Conservation (phyloP, 495 filamentous ascomycete genomes). For the Glutinoglossum americanum region DNA sequence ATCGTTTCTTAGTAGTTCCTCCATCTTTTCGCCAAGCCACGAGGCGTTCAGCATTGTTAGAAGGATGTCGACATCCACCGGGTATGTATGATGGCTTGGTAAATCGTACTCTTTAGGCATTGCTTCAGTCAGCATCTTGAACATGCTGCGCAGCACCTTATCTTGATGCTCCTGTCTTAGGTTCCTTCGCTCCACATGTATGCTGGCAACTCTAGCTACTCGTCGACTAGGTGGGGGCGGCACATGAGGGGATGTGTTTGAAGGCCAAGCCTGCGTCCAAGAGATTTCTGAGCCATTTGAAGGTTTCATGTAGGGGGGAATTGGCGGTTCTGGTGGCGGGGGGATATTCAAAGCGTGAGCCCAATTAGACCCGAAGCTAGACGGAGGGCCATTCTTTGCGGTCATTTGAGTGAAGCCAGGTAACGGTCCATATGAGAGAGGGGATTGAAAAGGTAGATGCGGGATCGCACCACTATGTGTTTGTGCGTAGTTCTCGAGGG, state of each 20-base stretch:
- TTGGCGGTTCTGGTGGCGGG: not conserved
- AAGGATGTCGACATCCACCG: not conserved
- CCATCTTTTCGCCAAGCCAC: slow-evolving; percentile 4
- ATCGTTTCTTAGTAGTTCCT: slow-evolving; percentile 4
- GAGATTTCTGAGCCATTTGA: not conserved
- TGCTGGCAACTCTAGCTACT: not conserved
- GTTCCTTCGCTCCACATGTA: not conserved
- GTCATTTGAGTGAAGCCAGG: not conserved
- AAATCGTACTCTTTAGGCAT: not conserved
- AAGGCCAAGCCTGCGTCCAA: not conserved
- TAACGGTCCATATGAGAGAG: not conserved
- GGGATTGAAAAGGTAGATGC: not conserved
- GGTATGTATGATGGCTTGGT: not conserved
- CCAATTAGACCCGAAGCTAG: not conserved
- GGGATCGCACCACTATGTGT: not conserved
- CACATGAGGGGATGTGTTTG: not conserved
- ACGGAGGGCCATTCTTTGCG: not conserved
- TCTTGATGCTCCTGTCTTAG: not conserved
- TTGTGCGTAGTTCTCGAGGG: not conserved
- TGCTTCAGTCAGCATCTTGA: not conserved
- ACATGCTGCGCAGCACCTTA: not conserved
- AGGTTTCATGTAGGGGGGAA: not conserved
- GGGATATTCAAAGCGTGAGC: not conserved
- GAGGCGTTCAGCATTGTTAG: not conserved
- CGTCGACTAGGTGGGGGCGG: not conserved